phyloP scores from a whole-genome alignment of 768 basidiomycete species.

The Lentinula lateritia region DNA sequence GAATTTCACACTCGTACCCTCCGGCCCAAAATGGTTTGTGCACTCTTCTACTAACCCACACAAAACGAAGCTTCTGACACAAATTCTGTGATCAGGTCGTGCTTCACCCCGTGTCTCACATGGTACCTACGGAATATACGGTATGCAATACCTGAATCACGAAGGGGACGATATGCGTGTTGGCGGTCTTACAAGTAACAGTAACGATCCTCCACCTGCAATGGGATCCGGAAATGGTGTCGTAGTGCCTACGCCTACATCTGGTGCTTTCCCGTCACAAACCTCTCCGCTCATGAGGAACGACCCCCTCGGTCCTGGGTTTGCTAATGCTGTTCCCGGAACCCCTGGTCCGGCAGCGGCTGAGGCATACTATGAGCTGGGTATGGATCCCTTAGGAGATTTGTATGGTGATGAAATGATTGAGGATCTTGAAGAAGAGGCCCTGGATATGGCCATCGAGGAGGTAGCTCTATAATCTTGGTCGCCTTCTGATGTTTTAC shows the following conservation, averaged over 20 bases:
- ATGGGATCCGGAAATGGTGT: neutral
- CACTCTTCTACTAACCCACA: neutral
- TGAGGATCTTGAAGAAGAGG: constrained; percentile 59
- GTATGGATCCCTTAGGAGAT: constrained; percentile 6
- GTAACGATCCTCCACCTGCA: neutral
- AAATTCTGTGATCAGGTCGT: constrained; percentile 13
- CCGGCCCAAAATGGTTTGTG: neutral
- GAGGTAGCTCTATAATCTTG: constrained; percentile 25
- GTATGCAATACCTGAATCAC: constrained; percentile 61
- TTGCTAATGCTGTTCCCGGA: constrained; percentile 11
- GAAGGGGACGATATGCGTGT: constrained; percentile 52
- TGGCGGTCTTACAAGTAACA: constrained; percentile 1
- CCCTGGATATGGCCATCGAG: constrained; percentile 67
- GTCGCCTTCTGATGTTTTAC: neutral
- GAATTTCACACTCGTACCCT: neutral
- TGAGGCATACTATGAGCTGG: constrained; percentile 5
- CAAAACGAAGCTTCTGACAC: neutral
- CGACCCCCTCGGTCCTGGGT: neutral
- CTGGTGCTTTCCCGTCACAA: neutral
- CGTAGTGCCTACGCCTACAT: neutral
- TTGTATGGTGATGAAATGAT: constrained; percentile 16
- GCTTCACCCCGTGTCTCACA: constrained; percentile 16
- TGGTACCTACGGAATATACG: constrained; percentile 38
- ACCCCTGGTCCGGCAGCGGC: constrained; percentile 17
- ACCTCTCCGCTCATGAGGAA: neutral